phyloP scores from a whole-genome alignment of 2,329 filamentous ascomycete genomes.

The Cercospora zeae-maydis region DNA sequence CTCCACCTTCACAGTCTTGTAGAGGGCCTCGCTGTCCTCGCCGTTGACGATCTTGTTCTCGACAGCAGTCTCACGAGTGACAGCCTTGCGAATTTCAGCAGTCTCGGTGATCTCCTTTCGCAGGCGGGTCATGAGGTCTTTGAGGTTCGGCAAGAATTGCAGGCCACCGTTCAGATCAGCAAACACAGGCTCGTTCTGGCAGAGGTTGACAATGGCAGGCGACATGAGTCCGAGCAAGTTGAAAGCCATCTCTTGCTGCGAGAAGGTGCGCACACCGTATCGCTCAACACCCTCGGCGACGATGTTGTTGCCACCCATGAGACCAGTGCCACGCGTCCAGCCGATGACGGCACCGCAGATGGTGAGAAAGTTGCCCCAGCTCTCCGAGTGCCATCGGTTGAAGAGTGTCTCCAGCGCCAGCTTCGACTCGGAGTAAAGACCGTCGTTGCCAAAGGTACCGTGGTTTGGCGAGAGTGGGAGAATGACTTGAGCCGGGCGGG shows the following conservation, averaged over 20 bases:
- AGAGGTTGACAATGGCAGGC: slow-evolving; percentile 87
- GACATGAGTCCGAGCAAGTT: slow-evolving; percentile 96
- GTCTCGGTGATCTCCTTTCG: slow-evolving; percentile 94
- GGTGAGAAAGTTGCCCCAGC: slow-evolving; percentile 95
- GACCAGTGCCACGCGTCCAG: slow-evolving; percentile 96
- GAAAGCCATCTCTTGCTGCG: slow-evolving; percentile 99
- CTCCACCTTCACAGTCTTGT: slow-evolving; percentile 90
- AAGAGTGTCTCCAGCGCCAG: slow-evolving; percentile 94
- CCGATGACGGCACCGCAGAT: slow-evolving; percentile 98
- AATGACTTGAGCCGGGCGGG: slow-evolving; percentile 92
- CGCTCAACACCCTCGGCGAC: slow-evolving; percentile 96
- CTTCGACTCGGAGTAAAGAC: slow-evolving; percentile 97
- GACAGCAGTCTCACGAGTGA: slow-evolving; percentile 90
- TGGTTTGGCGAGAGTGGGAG: slow-evolving; percentile 96
- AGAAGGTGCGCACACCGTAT: slow-evolving; percentile 96
- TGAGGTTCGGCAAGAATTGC: slow-evolving; percentile 94
- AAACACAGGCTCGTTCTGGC: slow-evolving; percentile 92
- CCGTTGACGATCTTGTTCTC: slow-evolving; percentile 98
- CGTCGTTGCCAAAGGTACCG: slow-evolving; percentile 95
- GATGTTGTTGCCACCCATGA: slow-evolving; percentile 97
- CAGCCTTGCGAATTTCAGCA: slow-evolving; percentile 86
- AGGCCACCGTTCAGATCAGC: slow-evolving; percentile 96
- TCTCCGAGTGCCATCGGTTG: slow-evolving; percentile 97
- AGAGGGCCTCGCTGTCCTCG: slow-evolving; percentile 83
- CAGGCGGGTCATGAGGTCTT: slow-evolving; percentile 87